Evolutionary conservation across 106 monocot genomes (phyloP).

Genomic region (Triglochin maritima): DNA sequence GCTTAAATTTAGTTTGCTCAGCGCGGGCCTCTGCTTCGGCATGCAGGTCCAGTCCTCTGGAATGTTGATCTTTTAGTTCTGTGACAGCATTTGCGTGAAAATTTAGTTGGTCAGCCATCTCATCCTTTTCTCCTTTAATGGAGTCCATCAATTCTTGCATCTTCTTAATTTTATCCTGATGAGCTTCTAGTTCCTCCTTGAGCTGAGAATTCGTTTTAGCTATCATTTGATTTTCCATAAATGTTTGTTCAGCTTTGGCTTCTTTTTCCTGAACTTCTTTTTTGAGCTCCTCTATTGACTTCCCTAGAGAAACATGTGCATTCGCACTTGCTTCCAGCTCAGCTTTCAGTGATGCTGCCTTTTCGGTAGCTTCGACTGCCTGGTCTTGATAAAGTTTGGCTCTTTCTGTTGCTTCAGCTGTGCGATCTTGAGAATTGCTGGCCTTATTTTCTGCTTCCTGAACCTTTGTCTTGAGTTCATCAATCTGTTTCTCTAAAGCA

Average conservation of each 20-base stretch:
- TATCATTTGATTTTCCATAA: conserved; percentile 52
- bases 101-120: conserved; percentile 25
- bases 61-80: conserved; percentile 49
- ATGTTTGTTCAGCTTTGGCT: conserved; percentile 23
- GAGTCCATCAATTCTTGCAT: conserved; percentile 31
- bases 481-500: conserved; percentile 22
- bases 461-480: conserved; percentile 39
- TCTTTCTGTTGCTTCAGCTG: conserved; percentile 30
- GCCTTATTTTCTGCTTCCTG: conserved; percentile 12
- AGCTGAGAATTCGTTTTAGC: conserved; percentile 36
- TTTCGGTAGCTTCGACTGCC: conserved; percentile 34
- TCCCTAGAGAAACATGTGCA: conserved; percentile 21
- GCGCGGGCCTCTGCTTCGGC: conserved; percentile 41
- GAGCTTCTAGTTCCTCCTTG: conserved; percentile 39
- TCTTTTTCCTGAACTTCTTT: conserved; percentile 29
- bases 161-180: conserved; percentile 40
- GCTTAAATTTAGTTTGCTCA: conserved; percentile 41
- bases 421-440: background rate
- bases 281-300: conserved; percentile 36
- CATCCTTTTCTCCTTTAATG: conserved; percentile 45
- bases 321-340: conserved; percentile 47
- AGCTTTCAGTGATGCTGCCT: conserved; percentile 31
- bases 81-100: conserved; percentile 31
- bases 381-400: conserved; percentile 23
- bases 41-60: conserved; percentile 47